Percentiles rank a stretch among this genome's conserved stretches.
Conservation (phyloP, 2,329 filamentous ascomycete species). For the Xylariaceae sp. region DNA sequence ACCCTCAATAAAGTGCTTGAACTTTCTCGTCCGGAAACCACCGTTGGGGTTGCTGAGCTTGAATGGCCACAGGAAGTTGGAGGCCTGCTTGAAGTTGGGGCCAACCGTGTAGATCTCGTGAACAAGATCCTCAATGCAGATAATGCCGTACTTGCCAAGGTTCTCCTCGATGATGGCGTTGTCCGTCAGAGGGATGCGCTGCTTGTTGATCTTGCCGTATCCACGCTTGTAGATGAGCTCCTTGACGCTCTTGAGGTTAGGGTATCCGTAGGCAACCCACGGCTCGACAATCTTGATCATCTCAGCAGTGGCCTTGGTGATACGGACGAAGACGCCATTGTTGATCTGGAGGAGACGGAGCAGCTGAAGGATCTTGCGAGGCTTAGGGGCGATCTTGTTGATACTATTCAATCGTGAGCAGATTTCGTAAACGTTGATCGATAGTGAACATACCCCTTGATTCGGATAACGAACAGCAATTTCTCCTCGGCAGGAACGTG, state of each 20-base stretch:
- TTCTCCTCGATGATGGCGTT: constrained; percentile 96
- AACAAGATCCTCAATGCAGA: constrained; percentile 98
- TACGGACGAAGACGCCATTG: constrained; percentile 97
- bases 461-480: constrained; percentile 96
- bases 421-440: constrained; percentile 1
- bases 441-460: constrained; percentile 76
- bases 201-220: constrained; percentile 98
- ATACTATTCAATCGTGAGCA: constrained; percentile 64
- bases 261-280: constrained; percentile 98
- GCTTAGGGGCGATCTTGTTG: constrained; percentile 99
- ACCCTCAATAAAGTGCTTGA: constrained; percentile 98
- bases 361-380: constrained; percentile 99
- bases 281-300: constrained; percentile 99
- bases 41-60: constrained; percentile 98
- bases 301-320: constrained; percentile 97
- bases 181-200: constrained; percentile 94
- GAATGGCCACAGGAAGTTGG: constrained; percentile 99
- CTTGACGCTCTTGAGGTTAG: constrained; percentile 98
- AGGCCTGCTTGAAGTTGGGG: constrained; percentile 99
- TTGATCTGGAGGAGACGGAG: constrained; percentile 99
- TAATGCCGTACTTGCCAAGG: constrained; percentile 97
- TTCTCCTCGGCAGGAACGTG: constrained; percentile 94
- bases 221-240: constrained; percentile 99
- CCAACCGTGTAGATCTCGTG: constrained; percentile 99
- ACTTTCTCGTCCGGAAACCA: constrained; percentile 95